Evolutionary conservation across 225 moss, liverwort and hornwort species (phyloP).

Genomic region (Rhytidiadelphus loreus): DNA sequence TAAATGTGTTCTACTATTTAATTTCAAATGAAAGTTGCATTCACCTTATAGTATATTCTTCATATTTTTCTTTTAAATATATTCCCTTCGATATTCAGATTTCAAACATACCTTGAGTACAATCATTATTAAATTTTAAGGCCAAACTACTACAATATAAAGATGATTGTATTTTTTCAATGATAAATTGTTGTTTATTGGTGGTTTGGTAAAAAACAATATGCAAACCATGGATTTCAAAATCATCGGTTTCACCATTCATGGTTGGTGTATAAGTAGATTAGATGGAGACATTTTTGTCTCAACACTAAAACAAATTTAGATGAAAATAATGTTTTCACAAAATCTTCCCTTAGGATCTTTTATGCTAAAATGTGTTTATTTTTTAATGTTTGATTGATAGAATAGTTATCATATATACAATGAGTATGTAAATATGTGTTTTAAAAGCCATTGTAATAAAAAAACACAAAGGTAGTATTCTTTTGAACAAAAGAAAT

Average conservation of each 20-base stretch:
- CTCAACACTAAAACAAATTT: not conserved
- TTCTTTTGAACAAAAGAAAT: not conserved
- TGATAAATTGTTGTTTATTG: not conserved
- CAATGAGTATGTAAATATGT: not conserved
- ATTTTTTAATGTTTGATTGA: not conserved
- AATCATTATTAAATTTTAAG: not conserved
- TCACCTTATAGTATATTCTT: not conserved
- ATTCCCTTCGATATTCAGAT: too few species aligned
- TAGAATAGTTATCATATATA: not conserved
- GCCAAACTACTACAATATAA: not conserved
- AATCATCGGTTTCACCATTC: not conserved
- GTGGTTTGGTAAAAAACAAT: not conserved
- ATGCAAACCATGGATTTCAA: not conserved
- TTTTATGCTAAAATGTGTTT: too few species aligned
- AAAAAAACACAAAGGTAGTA: not conserved
- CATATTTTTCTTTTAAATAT: not conserved
- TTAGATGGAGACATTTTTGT: not conserved
- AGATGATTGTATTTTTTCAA: not conserved
- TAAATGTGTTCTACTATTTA: not conserved
- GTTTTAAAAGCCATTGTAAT: not conserved
- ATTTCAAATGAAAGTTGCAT: not conserved
- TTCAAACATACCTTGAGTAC: not conserved
- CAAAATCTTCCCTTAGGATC: not conserved
- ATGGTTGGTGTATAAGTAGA: not conserved
- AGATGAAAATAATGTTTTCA: not conserved